Conservation (phyloP, 352 stramenopile genomes). For the Phytophthora litchii region DNA sequence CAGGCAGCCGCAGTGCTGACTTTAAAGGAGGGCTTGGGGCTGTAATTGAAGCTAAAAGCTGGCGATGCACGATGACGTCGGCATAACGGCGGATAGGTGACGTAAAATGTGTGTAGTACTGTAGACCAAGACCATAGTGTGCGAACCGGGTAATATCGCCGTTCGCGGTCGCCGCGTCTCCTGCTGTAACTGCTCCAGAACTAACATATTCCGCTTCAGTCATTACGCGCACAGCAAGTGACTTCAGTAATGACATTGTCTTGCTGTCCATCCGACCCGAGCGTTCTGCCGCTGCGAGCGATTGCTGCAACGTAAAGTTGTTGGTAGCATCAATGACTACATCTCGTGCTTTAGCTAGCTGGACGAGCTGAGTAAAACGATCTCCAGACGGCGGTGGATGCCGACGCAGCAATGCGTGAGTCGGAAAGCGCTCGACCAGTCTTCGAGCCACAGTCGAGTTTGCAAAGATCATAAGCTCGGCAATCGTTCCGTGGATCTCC, state of each 20-base stretch:
- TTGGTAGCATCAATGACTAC: conserved; percentile 77
- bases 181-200: conserved; percentile 52
- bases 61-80: conserved; percentile 91
- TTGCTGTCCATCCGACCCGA: conserved; percentile 72
- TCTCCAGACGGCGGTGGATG: conserved; percentile 82
- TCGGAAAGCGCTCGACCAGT: conserved; percentile 83
- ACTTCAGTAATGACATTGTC: conserved; percentile 91
- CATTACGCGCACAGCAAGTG: conserved; percentile 93
- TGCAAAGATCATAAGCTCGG: conserved; percentile 94
- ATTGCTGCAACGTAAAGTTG: conserved; percentile 87
- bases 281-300: conserved; percentile 57
- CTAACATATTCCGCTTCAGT: conserved; percentile 95
- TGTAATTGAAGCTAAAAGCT: conserved; percentile 73
- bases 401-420: conserved; percentile 85
- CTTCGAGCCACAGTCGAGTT: conserved; percentile 89
- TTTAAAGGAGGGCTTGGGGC: conserved; percentile 4
- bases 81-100: conserved; percentile 92
- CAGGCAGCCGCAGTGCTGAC: not conserved
- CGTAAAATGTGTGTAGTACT: conserved; percentile 94
- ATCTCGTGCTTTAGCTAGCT: conserved; percentile 70
- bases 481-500: conserved; percentile 94
- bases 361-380: conserved; percentile 77
- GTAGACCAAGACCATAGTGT: conserved; percentile 89
- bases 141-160: conserved; percentile 67
- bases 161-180: conserved; percentile 47